A percentile compares a stretch with the other conserved stretches of the same genome.
Evolutionary conservation across 768 basidiomycete species (phyloP).

Genomic region (Tulasnella sp.): DNA sequence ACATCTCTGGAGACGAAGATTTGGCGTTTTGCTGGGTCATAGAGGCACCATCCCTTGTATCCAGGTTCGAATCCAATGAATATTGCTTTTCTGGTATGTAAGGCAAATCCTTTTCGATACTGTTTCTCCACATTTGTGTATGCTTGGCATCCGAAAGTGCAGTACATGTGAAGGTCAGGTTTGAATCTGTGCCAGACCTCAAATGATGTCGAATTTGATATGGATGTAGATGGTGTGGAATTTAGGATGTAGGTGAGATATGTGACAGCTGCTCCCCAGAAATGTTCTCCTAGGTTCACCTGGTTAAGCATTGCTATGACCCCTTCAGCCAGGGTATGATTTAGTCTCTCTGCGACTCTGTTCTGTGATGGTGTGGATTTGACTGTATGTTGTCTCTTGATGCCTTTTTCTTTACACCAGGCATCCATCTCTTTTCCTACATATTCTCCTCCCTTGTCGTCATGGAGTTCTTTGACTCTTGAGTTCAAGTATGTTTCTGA

Average conservation of each 20-base stretch:
- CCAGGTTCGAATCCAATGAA: not conserved
- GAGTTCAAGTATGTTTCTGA: not conserved
- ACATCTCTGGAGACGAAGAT: not conserved
- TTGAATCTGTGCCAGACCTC: slow-evolving; percentile 13
- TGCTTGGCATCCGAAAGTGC: slow-evolving; percentile 32
- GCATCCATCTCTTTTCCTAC: slow-evolving; percentile 1
- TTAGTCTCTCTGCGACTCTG: slow-evolving; percentile 15
- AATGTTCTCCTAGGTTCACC: slow-evolving; percentile 1
- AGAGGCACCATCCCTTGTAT: not conserved
- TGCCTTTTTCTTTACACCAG: slow-evolving; percentile 4
- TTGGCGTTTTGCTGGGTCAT: not conserved
- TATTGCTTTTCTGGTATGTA: not conserved
- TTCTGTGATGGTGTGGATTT: slow-evolving; percentile 17
- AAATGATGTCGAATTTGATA: slow-evolving; percentile 10
- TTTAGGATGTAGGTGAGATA: slow-evolving; percentile 8
- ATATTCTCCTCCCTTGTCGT: no score
- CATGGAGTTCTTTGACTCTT: slow-evolving; percentile 3
- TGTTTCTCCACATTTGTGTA: slow-evolving; percentile 33
- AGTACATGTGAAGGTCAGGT: slow-evolving; percentile 25
- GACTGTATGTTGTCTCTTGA: slow-evolving; percentile 14
- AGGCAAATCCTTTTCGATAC: not conserved
- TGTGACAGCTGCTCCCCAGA: slow-evolving; percentile 13
- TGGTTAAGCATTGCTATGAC: not conserved
- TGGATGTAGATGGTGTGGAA: not conserved
- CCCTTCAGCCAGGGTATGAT: slow-evolving; percentile 7